Conservation (phyloP, 192 early-diverging fungal species). For the Coemansia sp. region DNA sequence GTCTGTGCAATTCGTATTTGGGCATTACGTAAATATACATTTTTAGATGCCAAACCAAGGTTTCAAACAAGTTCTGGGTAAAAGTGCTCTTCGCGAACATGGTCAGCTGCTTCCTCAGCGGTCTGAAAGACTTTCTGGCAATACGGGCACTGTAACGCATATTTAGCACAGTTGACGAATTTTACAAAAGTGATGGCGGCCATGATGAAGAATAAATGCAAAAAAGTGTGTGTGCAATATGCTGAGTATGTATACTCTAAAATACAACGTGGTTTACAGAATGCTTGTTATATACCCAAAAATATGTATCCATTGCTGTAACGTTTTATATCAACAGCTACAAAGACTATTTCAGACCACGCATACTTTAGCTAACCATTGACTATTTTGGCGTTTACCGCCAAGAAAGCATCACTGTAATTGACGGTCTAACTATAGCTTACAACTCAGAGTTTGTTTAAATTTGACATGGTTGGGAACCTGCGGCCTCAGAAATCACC, state of each 20-base stretch:
- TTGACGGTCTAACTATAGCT: background rate
- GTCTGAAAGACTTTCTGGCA: background rate
- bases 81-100: conserved; percentile 12
- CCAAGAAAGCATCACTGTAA: background rate
- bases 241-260: background rate
- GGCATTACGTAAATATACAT: background rate
- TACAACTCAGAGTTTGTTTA: background rate
- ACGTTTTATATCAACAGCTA: background rate
- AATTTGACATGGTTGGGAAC: too few species aligned
- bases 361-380: background rate
- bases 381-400: background rate
- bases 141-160: conserved; percentile 1
- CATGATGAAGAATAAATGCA: background rate
- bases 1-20: background rate
- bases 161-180: background rate
- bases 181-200: background rate
- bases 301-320: background rate
- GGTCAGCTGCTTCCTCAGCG: conserved; percentile 1
- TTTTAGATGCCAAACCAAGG: background rate
- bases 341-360: background rate
- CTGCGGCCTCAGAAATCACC: too few species aligned
- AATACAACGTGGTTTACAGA: background rate
- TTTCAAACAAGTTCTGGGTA: conserved; percentile 8
- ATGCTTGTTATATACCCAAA: background rate
- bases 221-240: background rate